A percentile compares a stretch with the other conserved stretches of the same genome.
These are phyloP conservation scores for Gymnopus androsaceus DNA, from an alignment of 1,284 basidiomycete genomes.

Conservation along the genomic window DNA sequence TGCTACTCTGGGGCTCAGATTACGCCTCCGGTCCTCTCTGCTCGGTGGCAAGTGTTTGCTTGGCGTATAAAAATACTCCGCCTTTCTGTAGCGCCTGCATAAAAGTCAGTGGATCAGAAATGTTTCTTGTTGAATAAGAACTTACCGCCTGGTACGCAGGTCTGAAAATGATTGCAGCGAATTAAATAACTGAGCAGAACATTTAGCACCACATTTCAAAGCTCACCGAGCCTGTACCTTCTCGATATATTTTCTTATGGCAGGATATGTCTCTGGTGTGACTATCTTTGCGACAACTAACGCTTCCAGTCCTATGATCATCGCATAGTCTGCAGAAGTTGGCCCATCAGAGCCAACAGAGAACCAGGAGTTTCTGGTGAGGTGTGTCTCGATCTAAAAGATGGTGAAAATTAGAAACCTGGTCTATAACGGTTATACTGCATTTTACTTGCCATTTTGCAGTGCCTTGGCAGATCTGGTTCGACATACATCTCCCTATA, in stretches of 20 bases:
- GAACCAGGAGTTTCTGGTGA: conserved; percentile 8
- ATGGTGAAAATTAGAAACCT: background rate
- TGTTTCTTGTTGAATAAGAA: background rate
- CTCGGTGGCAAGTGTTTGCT: too few species aligned
- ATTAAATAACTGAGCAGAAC: background rate
- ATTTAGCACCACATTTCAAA: background rate
- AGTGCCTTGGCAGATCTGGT: conserved; percentile 3
- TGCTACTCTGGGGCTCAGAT: too few species aligned
- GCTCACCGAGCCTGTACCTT: conserved; percentile 11
- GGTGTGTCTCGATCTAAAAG: conserved; percentile 4
- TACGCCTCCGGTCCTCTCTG: too few species aligned
- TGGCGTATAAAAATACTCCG: background rate
- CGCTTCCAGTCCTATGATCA: conserved; percentile 7
- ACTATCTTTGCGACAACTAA: background rate
- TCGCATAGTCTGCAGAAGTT: conserved; percentile 9
- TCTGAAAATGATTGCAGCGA: background rate
- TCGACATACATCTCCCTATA: conserved; percentile 4
- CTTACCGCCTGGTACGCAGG: conserved; percentile 10
- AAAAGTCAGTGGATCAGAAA: background rate
- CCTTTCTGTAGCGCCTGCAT: background rate
- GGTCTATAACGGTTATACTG: background rate
- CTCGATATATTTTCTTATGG: background rate
- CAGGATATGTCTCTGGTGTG: background rate
- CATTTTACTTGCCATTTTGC: background rate
- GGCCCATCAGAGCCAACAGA: conserved; percentile 6